These are phyloP conservation scores for Ophiocordyceps polyrhachis-furcata DNA, from an alignment of 2,329 filamentous ascomycete genomes.

Conservation along the genomic window DNA sequence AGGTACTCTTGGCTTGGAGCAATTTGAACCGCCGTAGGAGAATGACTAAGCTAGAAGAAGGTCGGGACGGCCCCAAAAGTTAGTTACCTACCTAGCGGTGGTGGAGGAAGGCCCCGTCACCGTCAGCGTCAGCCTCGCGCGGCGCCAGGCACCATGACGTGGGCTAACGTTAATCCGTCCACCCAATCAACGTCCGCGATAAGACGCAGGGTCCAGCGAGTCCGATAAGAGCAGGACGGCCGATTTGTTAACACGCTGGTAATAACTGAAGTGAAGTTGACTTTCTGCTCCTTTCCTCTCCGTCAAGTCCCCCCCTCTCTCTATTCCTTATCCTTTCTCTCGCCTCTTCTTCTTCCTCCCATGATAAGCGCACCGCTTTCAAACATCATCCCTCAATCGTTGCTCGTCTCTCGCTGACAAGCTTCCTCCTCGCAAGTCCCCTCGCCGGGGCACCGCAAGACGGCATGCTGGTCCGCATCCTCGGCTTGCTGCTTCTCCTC, in stretches of 20 bases:
- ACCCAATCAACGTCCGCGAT: background rate
- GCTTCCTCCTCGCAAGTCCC: constrained; percentile 1
- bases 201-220: background rate
- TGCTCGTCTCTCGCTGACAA: background rate
- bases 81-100: too few species aligned
- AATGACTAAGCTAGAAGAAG: too few species aligned
- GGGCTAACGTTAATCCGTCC: background rate
- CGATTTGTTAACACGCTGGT: constrained; percentile 19
- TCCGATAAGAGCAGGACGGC: constrained; percentile 6
- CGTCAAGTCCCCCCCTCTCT: too few species aligned
- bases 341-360: background rate
- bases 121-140: background rate
- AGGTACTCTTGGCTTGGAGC: too few species aligned
- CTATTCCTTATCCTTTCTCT: background rate
- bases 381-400: background rate
- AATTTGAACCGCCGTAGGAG: too few species aligned
- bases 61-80: too few species aligned
- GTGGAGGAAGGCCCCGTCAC: too few species aligned
- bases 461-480: constrained; percentile 33
- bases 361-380: background rate
- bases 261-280: constrained; percentile 3
- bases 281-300: background rate
- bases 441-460: constrained; percentile 1
- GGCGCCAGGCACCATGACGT: background rate
- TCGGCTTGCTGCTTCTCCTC: constrained; percentile 31